Evolutionary conservation across 225 moss, liverwort and hornwort genomes (phyloP), one percentile per base, ranked within the genome.

Genomic region (Anthoceros angustus): DNA sequence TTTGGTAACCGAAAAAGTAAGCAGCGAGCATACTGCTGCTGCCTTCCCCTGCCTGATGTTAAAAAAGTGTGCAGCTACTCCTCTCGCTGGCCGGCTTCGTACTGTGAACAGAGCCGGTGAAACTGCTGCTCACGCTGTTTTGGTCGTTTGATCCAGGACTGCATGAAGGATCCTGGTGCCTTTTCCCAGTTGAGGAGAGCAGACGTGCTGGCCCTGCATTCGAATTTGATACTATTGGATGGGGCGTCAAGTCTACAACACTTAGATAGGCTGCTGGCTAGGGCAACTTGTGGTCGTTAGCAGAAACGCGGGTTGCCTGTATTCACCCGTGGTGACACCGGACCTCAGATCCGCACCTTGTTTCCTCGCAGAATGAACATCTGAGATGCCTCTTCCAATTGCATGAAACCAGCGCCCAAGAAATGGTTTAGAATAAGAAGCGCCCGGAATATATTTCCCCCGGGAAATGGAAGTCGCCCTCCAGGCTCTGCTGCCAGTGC

Each of bases 1-100:
- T 50, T 76, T 98, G 38, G 74, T 84, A 0, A 98, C 85, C 66
- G 95, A 98, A 66, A 98, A 98, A 91, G 92, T 98, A 74, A 14
- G 38, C 21, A 60, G 12, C 4, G 11, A 2, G 49, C 10, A 11
- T 15, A 46, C 8, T 38, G n/a, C 3, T 62, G 20, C 9, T 20
- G 6, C 24, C 25, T 20, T 10, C 7, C 20, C 60, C 15, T 12
- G 43, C 9, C 9, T 8, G n/a, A 11, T 16, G 49, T 38, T 4
- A 12, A 26, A 10, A 26, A 64, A 7, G 23, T 43, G 5, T 42
- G 5, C 7, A 21, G 46, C 10, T 39, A 12, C 20, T 18, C 20
- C 2, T 49, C 11, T 66, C 39, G 42, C 40, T 40, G 23, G 40
- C 7, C 32, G 32, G 32, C 32, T 32, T 32, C 41, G 12, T 23